A percentile compares a stretch with the other conserved stretches of the same genome.
Conservation (phyloP, 345 rosid genomes). For the Citrus reticulata region DNA sequence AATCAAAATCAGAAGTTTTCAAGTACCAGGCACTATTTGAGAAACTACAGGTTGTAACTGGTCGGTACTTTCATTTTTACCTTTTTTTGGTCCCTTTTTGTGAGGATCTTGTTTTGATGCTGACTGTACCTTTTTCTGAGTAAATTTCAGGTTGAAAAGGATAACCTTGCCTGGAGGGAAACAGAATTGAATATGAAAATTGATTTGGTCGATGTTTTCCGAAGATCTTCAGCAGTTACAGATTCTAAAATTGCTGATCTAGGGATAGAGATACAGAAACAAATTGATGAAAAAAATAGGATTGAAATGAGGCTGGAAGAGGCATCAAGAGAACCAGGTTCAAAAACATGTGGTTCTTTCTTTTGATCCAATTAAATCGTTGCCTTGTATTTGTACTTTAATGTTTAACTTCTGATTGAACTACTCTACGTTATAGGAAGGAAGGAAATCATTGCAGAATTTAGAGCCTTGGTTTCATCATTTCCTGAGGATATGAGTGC, state of each 20-base stretch:
- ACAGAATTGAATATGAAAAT: constrained; percentile 65
- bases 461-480: constrained; percentile 77
- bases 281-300: constrained; percentile 50
- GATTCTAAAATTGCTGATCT: constrained; percentile 66
- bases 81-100: constrained; percentile 18
- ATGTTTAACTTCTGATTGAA: constrained; percentile 25
- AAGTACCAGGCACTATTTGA: constrained; percentile 67
- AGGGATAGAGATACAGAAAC: constrained; percentile 60
- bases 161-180: constrained; percentile 79
- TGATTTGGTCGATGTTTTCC: constrained; percentile 70
- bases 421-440: constrained; percentile 58
- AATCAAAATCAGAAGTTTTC: constrained; percentile 62
- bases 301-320: constrained; percentile 65
- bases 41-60: constrained; percentile 95
- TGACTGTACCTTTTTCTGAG: constrained; percentile 21
- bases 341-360: constrained; percentile 14
- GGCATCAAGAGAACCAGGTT: constrained; percentile 75
- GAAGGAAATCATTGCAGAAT: constrained; percentile 76
- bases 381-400: constrained; percentile 8
- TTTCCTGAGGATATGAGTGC: constrained; percentile 88
- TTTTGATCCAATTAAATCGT: constrained; percentile 9
- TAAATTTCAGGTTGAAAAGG: constrained; percentile 77
- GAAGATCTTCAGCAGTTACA: constrained; percentile 61
- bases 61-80: constrained; percentile 50
- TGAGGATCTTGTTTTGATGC: constrained; percentile 24